These are phyloP conservation scores for Crithidia expoeki DNA, from an alignment of 208 protist genomes.

Conservation along the genomic window DNA sequence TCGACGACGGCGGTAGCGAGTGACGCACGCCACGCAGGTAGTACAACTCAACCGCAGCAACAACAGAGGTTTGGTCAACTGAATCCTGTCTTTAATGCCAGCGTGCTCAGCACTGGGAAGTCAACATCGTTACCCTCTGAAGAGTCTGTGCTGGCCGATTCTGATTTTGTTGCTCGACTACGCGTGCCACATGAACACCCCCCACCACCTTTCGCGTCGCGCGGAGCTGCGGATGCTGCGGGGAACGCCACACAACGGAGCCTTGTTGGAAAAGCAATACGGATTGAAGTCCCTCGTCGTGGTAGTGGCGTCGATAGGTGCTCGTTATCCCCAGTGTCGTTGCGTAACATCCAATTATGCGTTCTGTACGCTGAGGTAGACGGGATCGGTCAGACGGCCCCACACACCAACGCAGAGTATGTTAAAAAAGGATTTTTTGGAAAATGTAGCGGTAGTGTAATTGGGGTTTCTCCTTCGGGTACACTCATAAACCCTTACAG, in stretches of 20 bases:
- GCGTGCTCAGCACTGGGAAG: too few species aligned
- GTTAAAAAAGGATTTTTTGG: background rate
- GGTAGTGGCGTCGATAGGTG: too few species aligned
- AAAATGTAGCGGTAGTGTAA: background rate
- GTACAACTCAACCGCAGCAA: background rate
- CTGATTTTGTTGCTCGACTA: slow-evolving; percentile 25
- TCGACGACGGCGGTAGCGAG: background rate
- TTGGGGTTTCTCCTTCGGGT: background rate
- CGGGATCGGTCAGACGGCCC: background rate
- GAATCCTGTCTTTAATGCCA: too few species aligned
- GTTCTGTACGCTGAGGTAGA: slow-evolving; percentile 19
- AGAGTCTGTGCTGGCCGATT: slow-evolving; percentile 22
- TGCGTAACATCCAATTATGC: slow-evolving; percentile 29
- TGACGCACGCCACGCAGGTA: background rate
- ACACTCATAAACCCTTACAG: background rate
- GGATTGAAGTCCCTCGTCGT: too few species aligned
- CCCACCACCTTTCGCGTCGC: background rate
- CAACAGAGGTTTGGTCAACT: background rate
- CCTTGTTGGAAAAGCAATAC: too few species aligned
- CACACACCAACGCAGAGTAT: background rate
- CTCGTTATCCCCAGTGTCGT: slow-evolving; percentile 25
- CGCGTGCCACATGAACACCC: slow-evolving; percentile 20
- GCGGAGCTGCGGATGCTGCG: background rate
- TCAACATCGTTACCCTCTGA: background rate
- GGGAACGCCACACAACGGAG: too few species aligned